These are phyloP conservation scores for Eremochloa ophiuroides DNA, from an alignment of 176 grass and related monocot genomes.

Conservation along the genomic window DNA sequence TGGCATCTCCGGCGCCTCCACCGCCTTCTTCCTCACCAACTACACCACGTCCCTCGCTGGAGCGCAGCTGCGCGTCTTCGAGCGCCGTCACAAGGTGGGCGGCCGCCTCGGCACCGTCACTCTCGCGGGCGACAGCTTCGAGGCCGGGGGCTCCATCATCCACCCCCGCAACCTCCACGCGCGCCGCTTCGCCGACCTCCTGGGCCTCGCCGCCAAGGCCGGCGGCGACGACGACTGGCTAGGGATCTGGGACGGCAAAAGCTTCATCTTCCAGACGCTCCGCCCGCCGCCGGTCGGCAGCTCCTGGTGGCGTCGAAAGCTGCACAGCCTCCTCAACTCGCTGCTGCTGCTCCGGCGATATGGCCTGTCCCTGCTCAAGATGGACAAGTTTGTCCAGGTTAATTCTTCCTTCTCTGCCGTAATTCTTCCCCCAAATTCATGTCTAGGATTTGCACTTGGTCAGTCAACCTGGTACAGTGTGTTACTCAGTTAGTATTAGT, in stretches of 20 bases:
- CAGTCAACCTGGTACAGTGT: neutral
- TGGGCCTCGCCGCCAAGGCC: conserved; percentile 34
- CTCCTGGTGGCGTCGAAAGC: conserved; percentile 51
- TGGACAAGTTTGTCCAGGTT: conserved; percentile 50
- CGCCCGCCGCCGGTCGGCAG: conserved; percentile 38
- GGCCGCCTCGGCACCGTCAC: conserved; percentile 65
- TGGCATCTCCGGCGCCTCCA: conserved; percentile 77
- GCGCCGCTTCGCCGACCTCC: conserved; percentile 51
- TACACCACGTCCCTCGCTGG: conserved; percentile 37
- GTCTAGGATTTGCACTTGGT: neutral
- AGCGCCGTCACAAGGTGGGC: conserved; percentile 47
- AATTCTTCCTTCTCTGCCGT: neutral
- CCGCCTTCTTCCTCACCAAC: conserved; percentile 75
- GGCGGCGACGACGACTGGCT: conserved; percentile 48
- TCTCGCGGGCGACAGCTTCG: conserved; percentile 58
- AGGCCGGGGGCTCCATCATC: conserved; percentile 78
- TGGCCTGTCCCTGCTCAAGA: conserved; percentile 62
- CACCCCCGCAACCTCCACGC: conserved; percentile 73
- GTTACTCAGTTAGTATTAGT: neutral
- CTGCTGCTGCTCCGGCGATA: conserved; percentile 58
- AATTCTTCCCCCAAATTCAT: neutral
- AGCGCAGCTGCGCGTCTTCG: conserved; percentile 56
- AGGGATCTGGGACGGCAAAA: conserved; percentile 71
- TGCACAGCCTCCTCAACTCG: conserved; percentile 46
- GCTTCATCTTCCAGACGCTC: conserved; percentile 68